Conservation (phyloP, 352 stramenopile genomes). For the Blastocystis sp. region DNA sequence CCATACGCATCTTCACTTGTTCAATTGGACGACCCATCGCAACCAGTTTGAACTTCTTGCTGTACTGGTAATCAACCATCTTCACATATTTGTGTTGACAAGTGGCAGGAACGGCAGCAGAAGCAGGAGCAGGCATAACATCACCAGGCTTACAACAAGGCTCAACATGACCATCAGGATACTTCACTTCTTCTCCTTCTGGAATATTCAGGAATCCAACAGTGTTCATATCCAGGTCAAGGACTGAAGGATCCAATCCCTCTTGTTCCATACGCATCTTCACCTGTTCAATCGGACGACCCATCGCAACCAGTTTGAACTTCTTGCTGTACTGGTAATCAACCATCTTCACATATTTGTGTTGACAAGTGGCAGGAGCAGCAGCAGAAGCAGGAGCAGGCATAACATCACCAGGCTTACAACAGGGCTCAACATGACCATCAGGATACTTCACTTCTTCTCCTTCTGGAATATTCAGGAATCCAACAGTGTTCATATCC, state of each 20-base stretch:
- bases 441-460: not conserved
- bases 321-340: conserved; percentile 73
- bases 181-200: not conserved
- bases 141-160: not conserved
- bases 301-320: conserved; percentile 76
- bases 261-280: conserved; percentile 73
- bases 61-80: conserved; percentile 30
- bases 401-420: not conserved
- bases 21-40: conserved; percentile 74
- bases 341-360: conserved; percentile 66
- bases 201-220: conserved; percentile 32
- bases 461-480: conserved; percentile 2
- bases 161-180: conserved; percentile 16
- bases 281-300: conserved; percentile 71
- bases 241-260: conserved; percentile 19
- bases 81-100: conserved; percentile 48
- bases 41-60: conserved; percentile 25
- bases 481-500: conserved; percentile 32
- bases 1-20: conserved; percentile 77
- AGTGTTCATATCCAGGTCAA: conserved; percentile 42
- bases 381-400: not conserved
- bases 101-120: not conserved
- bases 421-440: conserved; percentile 29
- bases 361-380: conserved; percentile 1
- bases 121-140: not conserved